Evolutionary conservation across 768 basidiomycete genomes (phyloP), one percentile per base, ranked within the genome.

Genomic region (Mycena epipterygia): DNA sequence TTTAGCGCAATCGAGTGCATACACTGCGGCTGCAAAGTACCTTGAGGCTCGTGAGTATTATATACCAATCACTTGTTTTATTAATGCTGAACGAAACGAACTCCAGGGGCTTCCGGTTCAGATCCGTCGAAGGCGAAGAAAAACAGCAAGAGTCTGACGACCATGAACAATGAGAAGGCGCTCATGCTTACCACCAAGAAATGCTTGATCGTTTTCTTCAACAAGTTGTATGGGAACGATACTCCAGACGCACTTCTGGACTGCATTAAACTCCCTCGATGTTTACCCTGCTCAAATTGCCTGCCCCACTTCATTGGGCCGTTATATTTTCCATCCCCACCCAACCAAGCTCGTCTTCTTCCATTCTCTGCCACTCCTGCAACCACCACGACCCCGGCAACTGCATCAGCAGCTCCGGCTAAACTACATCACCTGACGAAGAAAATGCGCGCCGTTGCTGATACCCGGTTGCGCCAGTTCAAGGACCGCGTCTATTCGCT

Each of bases 81-180:
- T n/a, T n/a, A n/a, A n/a, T n/a, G n/a, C n/a, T n/a, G n/a, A n/a
- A n/a, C n/a, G n/a, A n/a, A n/a, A n/a, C n/a, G n/a, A n/a, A n/a
- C n/a, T n/a, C n/a, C n/a, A n/a, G n/a, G n/a, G n/a, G n/a, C n/a
- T n/a, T n/a, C n/a, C n/a, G n/a, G n/a, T n/a, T n/a, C n/a, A n/a
- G n/a, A n/a, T n/a, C n/a, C n/a, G n/a, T n/a, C 57, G 5, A 52
- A 56, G 12, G 64, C 52, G 14, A 55, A 55, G 14, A 6, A 33
- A 30, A 46, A 32, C 16, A 37, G 12, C 37, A 61, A 60, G 32
- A 59, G 29, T 27, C 49, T 69, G 7, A 35, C 53, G 14, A 57
- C 52, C 5, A 65, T 65, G 64, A 56, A 70, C 35, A 75, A 75
- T 53, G 60, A 52, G 23, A 46, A 70, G 46, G 17, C 48, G 6